Base-by-base conservation (phyloP, 2,329 filamentous ascomycete species). In the Fusarium decemcellulare region DNA sequence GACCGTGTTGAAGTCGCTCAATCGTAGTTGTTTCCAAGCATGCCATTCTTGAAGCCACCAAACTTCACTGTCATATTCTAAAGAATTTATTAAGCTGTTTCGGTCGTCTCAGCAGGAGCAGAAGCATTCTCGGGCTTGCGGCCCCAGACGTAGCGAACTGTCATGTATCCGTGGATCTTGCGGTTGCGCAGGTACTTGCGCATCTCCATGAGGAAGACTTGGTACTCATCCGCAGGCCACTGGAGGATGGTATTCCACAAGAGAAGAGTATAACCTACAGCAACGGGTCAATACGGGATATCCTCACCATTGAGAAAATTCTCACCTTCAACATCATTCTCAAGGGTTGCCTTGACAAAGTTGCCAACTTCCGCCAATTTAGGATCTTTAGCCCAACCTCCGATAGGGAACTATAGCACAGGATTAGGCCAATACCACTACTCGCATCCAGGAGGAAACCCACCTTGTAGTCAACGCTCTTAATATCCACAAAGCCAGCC, bases 271-370 rank as follows among this genome's bases (percentile, higher is more conserved):
- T 73, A 73, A 2, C 71, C 71, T 73, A 11, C 12, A 46, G 30
- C 16, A 16, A 14, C n/a, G 18, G 3, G 5, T 7, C 23, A 14
- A 32, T 37, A 6, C 12, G 5, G 2, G 32, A 9, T 12, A 34
- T 7, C 12, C 16, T 7, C 23, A 23, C 23, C 23, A 23, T 1
- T 0, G 2, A 1, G 0, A 11, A 4, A 2, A 11, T 2, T 8
- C 16, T 18, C 56, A 59, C 71, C 71, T 53, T 73, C 71, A 4
- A 74, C 46, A 29, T 73, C 71, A 12, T 73, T 73, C 27, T 73
- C 71, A 2, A 73, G 62, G 3, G 71, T 73, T 2, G 71, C 43
- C 3, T 55, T 61, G 27, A 73, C 69, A 16, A 61, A 72, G 27
- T 61, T 71, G 12, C 71, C 71, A 2, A 73, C 72, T n/a, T 53